Base-by-base conservation (phyloP, 208 protist genomes). In the Acanthamoeba sp. region DNA sequence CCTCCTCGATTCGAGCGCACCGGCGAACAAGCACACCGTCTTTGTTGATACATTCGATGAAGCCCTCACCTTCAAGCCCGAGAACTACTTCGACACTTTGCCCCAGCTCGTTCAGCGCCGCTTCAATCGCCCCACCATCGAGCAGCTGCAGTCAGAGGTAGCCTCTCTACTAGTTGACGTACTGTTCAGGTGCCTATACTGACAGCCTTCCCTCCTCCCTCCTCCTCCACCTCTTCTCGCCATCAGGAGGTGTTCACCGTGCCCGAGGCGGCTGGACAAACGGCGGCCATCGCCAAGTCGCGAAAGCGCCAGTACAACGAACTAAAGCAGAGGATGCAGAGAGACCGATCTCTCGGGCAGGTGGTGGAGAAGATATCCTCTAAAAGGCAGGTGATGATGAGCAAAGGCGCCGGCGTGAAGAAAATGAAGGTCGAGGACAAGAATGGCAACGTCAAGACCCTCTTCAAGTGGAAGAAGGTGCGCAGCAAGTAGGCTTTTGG, bases 41-140 rank as follows among this genome's bases (percentile, higher is more conserved):
- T 96, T 96, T 82, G 57, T 96, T 38, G 95, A 96, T 48, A 62
- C 40, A 12, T 40, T 84, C 10, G 94, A 95, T 2, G 73, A 94
- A 4, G 90, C 76, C 1, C 48, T 55, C 20, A 71, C 27, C 9
- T 94, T 96, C 59, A 59, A 93, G 38, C 22, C 84, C 10, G 85
- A 66, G 3, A 34, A 87, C 69, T 88, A 95, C 92, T 95, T 95
- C 85, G 59, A 94, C 22, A 96, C 95, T 14, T 16, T 85, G 40
- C 91, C 91, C 18, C 69, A 94, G 69, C 48, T 94, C 10, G 32
- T 94, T 27, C n/a, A 87, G n/a, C 91, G 91, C 91, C 5, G 10
- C 16, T 94, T 50, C 66, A 94, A 94, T 52, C 91, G 91, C 20
- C 69, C 69, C 42, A 76, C 57, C 7, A 4, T 48, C 22, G 91